Evolutionary conservation across 2,329 filamentous ascomycete species (phyloP), one percentile per base, ranked within the genome.

Genomic region (Xylaria sp.): DNA sequence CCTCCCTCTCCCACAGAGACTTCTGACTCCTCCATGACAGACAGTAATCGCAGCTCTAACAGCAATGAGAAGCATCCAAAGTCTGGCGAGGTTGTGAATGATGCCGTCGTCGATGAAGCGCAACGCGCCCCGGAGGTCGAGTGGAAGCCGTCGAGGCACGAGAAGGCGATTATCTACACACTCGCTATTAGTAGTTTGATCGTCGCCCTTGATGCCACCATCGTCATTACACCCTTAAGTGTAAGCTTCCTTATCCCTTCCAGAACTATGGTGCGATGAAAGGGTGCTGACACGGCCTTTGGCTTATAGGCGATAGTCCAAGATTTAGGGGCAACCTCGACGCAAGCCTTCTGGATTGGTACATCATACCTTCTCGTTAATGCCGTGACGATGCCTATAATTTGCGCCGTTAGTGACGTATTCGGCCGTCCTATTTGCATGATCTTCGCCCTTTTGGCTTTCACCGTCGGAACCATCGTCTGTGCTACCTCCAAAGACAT

Each of bases 381-480:
- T 55, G 75, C 76, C 1, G 74, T 77, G 39, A 72, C 75, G 15
- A 77, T 76, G 74, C 74, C 74, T 8, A 62, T 68, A 41, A 69
- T 79, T 25, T 77, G 76, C 67, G 76, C 80, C 55, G 66, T 82
- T 66, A 75, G 77, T 78, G 74, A 78, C 62, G 70, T 83, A 71
- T 76, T 80, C 43, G 79, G 80, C 31, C 76, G 80, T 1, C 79
- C 79, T 13, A 73, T 76, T 49, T 76, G 78, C 39, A 70, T 82
- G 20, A 77, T 78, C 31, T 75, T 78, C 52, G 72, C 80, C n/a
- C 71, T 82, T 12, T 33, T 70, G 1, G 71, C 85, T 71, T 87
- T 88, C 72, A 80, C 79, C 0, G 46, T 77, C 28, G 84, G 83
- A 13, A 85, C 82, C 2, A 72, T 83, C 25, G 68, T 82, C 10